phyloP scores from a whole-genome alignment of 305 asterid genomes.

The Rubia occidens region DNA sequence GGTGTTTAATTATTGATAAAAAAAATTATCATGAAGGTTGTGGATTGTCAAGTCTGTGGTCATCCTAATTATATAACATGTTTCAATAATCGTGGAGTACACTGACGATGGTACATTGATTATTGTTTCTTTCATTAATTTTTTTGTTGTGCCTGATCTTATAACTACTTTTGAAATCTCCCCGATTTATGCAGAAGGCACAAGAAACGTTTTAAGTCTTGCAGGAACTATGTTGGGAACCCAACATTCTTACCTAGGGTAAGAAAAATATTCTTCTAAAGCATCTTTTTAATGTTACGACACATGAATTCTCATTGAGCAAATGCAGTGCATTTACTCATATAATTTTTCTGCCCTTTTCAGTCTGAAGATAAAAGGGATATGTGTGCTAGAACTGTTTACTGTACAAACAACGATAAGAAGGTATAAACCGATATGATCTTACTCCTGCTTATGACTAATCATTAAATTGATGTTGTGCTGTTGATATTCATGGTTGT shows the following conservation, averaged over 20 bases:
- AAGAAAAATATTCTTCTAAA: conserved; percentile 22
- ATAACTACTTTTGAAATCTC: conserved; percentile 17
- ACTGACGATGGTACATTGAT: conserved; percentile 66
- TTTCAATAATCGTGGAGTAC: conserved; percentile 72
- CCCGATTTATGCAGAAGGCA: conserved; percentile 59
- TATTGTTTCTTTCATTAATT: conserved; percentile 13
- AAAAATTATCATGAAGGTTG: conserved; percentile 49
- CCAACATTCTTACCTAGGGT: conserved; percentile 96
- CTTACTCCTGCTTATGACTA: conserved; percentile 4
- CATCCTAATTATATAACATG: conserved; percentile 93
- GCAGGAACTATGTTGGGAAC: too few relatives aligned
- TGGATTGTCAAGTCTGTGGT: conserved; percentile 93
- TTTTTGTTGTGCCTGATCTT: conserved; percentile 2
- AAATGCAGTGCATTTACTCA: conserved; percentile 17
- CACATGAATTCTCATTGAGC: conserved; percentile 3
- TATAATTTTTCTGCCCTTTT: conserved; percentile 14
- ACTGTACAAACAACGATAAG: conserved; percentile 87
- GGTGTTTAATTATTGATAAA: neutral
- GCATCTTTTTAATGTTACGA: neutral
- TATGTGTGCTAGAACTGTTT: conserved; percentile 94
- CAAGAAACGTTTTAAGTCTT: conserved; percentile 72
- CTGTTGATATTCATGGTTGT: conserved; percentile 21
- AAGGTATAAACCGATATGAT: conserved; percentile 40
- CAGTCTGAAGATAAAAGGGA: conserved; percentile 97
- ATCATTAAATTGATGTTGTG: conserved; percentile 9